Base-by-base conservation (phyloP, 768 basidiomycete species). In the Pluteus cervinus region DNA sequence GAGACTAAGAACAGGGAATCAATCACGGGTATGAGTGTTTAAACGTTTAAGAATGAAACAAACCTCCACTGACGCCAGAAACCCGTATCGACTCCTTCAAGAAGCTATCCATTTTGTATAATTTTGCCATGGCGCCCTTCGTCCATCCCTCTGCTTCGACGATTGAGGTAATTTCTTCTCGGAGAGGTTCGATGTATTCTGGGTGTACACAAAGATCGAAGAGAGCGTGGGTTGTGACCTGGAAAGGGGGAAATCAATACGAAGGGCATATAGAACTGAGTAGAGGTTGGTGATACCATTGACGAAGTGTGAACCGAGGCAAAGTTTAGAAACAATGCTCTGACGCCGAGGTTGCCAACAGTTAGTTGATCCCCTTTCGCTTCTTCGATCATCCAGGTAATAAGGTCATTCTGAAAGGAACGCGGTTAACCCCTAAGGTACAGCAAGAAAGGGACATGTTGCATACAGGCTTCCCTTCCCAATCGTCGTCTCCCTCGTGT, bases 81-180 rank as follows among this genome's bases (percentile, higher is more conserved):
- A 64, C 34, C 12, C 71, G 53, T 44, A 65, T 51, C 1, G 61
- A 56, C 46, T 75, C 73, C 34, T 63, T 68, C n/a, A 77, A 33
- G 47, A 76, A 73, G 43, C 73, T 75, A 43, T 77, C 75, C 3
- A 72, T 34, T 44, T 61, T 65, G 36, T 45, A 48, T 66, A 75
- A 65, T 32, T 59, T 54, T 7, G 58, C 60, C 17, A 62, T 32
- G 37, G 62, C 45, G 43, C 33, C 32, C 35, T 57, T 59, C 20
- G 58, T 60, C 62, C 62, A 69, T 2, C 60, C 62, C 8, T 53
- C 50, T 18, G 51, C 41, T 1, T 41, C 29, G 4, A 67, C 36
- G 5, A 57, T 46, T 4, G 37, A 35, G n/a, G 61, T 56, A 10
- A 69, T 51, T 39, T 75, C 71, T 21, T 63, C 59, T 20, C 66